Percentiles rank a stretch among this genome's conserved stretches.
Evolutionary conservation across 169 alveolate genomes (phyloP).

Genomic region (Plasmodium knowlesi): DNA sequence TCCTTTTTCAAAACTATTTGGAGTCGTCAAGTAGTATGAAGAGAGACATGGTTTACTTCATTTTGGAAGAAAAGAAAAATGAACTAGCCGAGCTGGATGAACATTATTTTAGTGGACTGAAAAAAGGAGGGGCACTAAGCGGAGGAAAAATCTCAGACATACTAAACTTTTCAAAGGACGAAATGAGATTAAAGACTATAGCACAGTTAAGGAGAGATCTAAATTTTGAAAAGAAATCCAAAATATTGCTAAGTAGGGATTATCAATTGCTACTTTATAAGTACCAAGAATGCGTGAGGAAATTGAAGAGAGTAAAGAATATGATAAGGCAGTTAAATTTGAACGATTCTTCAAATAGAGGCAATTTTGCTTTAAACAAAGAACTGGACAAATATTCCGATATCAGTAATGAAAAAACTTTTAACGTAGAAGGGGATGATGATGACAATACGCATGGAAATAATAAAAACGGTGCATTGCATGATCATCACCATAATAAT

Average conservation of each 20-base stretch:
- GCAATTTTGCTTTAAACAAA: not conserved
- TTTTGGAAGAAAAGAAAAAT: slow-evolving; percentile 21
- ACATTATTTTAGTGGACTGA: not conserved
- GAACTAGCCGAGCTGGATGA: slow-evolving; percentile 10
- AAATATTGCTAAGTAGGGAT: slow-evolving; percentile 37
- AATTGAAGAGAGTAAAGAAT: slow-evolving; percentile 44
- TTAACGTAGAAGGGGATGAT: not conserved
- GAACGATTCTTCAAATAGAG: not conserved
- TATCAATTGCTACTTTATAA: slow-evolving; percentile 36
- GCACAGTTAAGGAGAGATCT: slow-evolving; percentile 58
- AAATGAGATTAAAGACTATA: slow-evolving; percentile 41
- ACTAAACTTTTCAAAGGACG: slow-evolving; percentile 46
- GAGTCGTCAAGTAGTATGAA: slow-evolving; percentile 26
- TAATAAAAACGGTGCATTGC: not conserved
- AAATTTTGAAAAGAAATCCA: slow-evolving; percentile 35
- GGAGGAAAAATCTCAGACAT: slow-evolving; percentile 19
- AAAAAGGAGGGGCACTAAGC: not conserved
- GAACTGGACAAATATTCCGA: slow-evolving; percentile 18
- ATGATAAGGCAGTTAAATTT: slow-evolving; percentile 42
- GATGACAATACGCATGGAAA: not conserved
- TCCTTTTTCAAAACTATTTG: slow-evolving; percentile 51
- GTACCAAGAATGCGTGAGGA: slow-evolving; percentile 50
- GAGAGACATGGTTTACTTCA: slow-evolving; percentile 32
- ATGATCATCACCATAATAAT: too few relatives aligned
- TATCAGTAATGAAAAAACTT: not conserved